phyloP scores from a whole-genome alignment of 441 rosid genomes.

The Adansonia gregorii region DNA sequence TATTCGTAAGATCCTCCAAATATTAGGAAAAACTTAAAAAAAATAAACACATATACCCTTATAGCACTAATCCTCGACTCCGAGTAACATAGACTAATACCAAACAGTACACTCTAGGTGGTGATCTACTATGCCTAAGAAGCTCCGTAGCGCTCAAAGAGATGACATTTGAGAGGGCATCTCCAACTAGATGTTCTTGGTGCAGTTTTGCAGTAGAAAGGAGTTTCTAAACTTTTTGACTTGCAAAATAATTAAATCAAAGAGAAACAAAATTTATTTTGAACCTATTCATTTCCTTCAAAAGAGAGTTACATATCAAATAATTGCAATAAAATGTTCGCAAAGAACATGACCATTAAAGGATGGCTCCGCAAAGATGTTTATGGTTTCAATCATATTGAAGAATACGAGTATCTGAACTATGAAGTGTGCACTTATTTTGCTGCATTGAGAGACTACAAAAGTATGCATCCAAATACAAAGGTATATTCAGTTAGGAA shows the following conservation, averaged over 20 bases:
- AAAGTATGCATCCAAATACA: background rate
- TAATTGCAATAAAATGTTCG: background rate
- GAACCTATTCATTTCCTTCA: background rate
- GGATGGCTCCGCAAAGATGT: slow-evolving; percentile 4
- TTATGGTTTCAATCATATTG: background rate
- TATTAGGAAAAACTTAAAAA: too few species aligned
- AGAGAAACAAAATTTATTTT: background rate
- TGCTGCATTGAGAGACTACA: background rate
- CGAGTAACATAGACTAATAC: background rate
- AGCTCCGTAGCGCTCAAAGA: background rate
- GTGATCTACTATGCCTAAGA: background rate
- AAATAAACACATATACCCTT: too few species aligned
- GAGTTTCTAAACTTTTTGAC: background rate
- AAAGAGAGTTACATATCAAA: background rate
- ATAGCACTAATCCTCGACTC: too few species aligned
- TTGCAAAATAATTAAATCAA: background rate
- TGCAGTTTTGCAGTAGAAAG: background rate
- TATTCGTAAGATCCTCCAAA: too few species aligned
- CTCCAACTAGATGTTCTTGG: background rate
- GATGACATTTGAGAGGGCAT: background rate
- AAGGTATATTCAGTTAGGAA: background rate
- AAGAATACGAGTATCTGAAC: background rate
- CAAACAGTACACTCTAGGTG: background rate
- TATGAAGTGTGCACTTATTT: background rate
- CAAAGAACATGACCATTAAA: background rate